Base-by-base conservation (phyloP, 1,139 yeast species). In the Scheffersomyces cryptocercus region DNA sequence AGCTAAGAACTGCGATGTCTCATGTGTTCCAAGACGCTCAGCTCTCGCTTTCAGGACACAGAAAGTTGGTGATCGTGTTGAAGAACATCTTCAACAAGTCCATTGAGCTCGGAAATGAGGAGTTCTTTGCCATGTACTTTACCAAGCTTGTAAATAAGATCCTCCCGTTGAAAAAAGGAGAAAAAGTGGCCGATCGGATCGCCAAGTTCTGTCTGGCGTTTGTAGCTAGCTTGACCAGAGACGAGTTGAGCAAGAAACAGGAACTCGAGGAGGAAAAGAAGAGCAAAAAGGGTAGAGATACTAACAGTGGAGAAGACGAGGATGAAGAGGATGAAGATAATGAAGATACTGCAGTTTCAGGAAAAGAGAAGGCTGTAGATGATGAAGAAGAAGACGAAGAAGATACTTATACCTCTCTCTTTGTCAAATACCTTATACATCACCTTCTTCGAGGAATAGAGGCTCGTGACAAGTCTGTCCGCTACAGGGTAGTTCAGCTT, bases 11-110 rank as follows among this genome's bases (percentile, higher is more conserved):
- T 30, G 80, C 86, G 2, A 70, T 88, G 55, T 82, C 86, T 0
- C 82, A 79, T 44, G 82, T 85, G 2, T 91, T 91, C 58, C 95
- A 87, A 56, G 93, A 85, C 47, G 89, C 95, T 0, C 98, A 91
- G 56, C 49, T 65, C 32, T 75, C 88, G 1, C 72, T 84, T 31
- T 84, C 93, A 0, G 85, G 91, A 2, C 97, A 90, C 62, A 72
- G 88, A 38, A 85, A 88, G 55, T 82, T 88, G 45, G 81, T 84
- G 6, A 78, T 82, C 10, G 77, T 87, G 8, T 62, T 88, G 58
- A 77, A 77, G 55, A 77, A 77, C 39, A 68, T 88, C 12, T 88
- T 85, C 49, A 56, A 68, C 16, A 76, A 79, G 50, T 82, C 95
- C 1, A 63, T 71, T 4, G 73, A 73, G 12, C 65, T 81, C 34